Percentiles rank a stretch among this genome's conserved stretches.
Conservation (phyloP, 2,329 filamentous ascomycete species). For the Fusarium euwallaceae region DNA sequence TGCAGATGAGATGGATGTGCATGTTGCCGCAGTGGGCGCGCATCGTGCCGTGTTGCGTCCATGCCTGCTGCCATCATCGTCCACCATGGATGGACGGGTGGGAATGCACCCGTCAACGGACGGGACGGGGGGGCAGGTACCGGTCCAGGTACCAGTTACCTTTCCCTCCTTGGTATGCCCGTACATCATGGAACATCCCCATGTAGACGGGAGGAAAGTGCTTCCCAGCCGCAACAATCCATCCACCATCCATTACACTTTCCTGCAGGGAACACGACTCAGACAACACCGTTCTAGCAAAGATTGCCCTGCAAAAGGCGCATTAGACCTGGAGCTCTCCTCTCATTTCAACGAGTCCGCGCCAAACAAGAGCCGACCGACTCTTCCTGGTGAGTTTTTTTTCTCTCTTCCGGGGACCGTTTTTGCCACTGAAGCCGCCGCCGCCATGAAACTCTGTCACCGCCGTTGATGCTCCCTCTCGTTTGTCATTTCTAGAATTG, state of each 20-base stretch:
- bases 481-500: constrained; percentile 13
- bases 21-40: constrained; percentile 10
- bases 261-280: constrained; percentile 43
- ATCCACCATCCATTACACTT: constrained; percentile 12
- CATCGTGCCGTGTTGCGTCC: constrained; percentile 13
- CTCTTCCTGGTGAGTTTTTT: background rate
- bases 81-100: background rate
- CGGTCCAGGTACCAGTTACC: constrained; percentile 3
- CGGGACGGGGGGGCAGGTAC: constrained; percentile 7
- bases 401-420: constrained; percentile 2
- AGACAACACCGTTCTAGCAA: constrained; percentile 33
- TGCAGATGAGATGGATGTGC: constrained; percentile 5
- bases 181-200: background rate
- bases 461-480: constrained; percentile 14
- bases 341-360: constrained; percentile 8
- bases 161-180: background rate
- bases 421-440: constrained; percentile 11
- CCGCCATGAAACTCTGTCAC: constrained; percentile 8
- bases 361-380: background rate
- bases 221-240: constrained; percentile 5
- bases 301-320: constrained; percentile 29
- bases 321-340: constrained; percentile 25
- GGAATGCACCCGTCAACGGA: constrained; percentile 4
- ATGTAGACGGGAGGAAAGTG: background rate
- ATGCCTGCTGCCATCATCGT: background rate